Conservation (phyloP, 371 early-diverging fungal species). For the Lichtheimia hyalospora region DNA sequence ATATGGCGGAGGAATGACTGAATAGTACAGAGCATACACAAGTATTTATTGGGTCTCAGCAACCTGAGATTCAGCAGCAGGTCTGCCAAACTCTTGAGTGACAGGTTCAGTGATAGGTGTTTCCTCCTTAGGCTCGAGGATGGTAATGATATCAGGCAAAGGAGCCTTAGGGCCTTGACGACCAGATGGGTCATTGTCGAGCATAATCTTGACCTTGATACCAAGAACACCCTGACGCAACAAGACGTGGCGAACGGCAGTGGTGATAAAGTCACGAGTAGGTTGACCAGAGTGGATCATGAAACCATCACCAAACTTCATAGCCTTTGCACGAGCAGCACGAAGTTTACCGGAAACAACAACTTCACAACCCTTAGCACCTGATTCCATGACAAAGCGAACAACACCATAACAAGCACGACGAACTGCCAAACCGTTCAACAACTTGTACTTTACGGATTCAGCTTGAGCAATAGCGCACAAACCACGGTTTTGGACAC, state of each 20-base stretch:
- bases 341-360: constrained; percentile 99
- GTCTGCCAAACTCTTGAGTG: constrained; percentile 71
- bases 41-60: constrained; percentile 18
- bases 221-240: constrained; percentile 99
- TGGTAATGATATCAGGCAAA: constrained; percentile 96
- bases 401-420: constrained; percentile 98
- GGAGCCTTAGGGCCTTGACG: constrained; percentile 93
- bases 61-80: constrained; percentile 30
- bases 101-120: constrained; percentile 70
- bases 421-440: constrained; percentile 96
- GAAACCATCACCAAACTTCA: constrained; percentile 99
- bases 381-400: constrained; percentile 98
- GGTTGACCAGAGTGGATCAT: constrained; percentile 99
- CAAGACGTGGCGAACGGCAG: constrained; percentile 96
- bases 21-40: constrained; percentile 1
- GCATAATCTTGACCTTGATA: constrained; percentile 99
- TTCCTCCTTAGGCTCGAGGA: constrained; percentile 92
- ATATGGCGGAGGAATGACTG: too few relatives aligned
- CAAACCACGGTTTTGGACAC: constrained; percentile 97
- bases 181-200: constrained; percentile 95
- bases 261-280: constrained; percentile 95
- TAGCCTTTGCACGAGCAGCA: constrained; percentile 99
- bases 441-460: constrained; percentile 96
- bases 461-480: constrained; percentile 99
- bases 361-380: constrained; percentile 99